These are phyloP conservation scores for Agastache rugosa DNA, from an alignment of 257 asterid genomes.

Conservation along the genomic window DNA sequence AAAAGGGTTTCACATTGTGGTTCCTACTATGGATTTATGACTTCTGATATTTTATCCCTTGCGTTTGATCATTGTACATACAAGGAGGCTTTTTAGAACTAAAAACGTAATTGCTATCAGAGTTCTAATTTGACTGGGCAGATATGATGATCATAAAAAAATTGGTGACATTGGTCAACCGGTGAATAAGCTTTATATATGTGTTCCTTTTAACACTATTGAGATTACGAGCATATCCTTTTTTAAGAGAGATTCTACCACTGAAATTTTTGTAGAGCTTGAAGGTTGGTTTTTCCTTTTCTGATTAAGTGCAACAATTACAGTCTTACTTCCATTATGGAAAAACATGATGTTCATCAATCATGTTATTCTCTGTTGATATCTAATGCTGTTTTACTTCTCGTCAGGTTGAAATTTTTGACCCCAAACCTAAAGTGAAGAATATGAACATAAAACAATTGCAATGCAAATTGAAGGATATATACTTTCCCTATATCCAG, in stretches of 20 bases:
- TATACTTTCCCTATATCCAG: conserved; percentile 89
- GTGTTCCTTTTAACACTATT: not conserved
- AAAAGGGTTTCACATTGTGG: conserved; percentile 6
- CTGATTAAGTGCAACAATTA: not conserved
- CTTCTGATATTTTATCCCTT: not conserved
- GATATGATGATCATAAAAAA: not conserved
- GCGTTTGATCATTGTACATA: too few species aligned
- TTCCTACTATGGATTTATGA: not conserved
- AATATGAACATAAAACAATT: conserved; percentile 35
- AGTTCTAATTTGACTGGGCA: not conserved
- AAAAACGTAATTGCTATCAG: not conserved
- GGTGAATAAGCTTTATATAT: not conserved
- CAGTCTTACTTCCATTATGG: not conserved
- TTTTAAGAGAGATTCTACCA: not conserved
- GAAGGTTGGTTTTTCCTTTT: not conserved
- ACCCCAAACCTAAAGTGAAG: conserved; percentile 50
- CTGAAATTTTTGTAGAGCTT: not conserved
- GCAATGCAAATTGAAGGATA: conserved; percentile 63
- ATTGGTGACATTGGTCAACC: not conserved
- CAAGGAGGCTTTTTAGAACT: not conserved
- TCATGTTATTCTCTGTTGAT: conserved; percentile 1
- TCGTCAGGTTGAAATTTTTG: conserved; percentile 66
- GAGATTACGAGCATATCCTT: conserved; percentile 11
- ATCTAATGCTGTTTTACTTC: not conserved
- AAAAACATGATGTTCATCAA: conserved; percentile 6